Conservation (phyloP, 129 eudicot genomes). For the Arctium minus region DNA sequence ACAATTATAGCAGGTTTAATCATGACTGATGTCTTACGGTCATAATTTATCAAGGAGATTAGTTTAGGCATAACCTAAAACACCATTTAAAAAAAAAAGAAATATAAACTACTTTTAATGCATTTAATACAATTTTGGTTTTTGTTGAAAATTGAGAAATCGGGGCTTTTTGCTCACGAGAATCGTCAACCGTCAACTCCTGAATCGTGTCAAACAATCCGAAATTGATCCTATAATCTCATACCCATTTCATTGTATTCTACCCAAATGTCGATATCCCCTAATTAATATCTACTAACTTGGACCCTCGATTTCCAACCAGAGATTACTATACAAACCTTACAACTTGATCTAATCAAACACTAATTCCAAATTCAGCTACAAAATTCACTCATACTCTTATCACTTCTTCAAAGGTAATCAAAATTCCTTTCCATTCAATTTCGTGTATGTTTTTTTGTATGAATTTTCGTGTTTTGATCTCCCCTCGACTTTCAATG, state of each 20-base stretch:
- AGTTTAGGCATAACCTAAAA: no score
- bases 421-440: neutral
- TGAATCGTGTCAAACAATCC: constrained; percentile 4
- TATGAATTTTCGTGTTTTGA: neutral
- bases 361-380: neutral
- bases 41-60: no score
- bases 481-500: neutral
- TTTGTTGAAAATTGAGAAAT: neutral
- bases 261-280: constrained; percentile 13
- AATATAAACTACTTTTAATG: no score
- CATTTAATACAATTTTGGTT: neutral
- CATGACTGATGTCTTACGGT: no score
- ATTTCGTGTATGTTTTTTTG: neutral
- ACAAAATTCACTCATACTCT: constrained; percentile 7
- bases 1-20: no score
- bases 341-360: neutral
- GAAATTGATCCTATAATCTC: neutral
- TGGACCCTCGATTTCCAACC: neutral
- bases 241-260: neutral
- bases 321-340: neutral
- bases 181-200: constrained; percentile 2
- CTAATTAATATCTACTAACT: neutral
- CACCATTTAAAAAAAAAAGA: no score
- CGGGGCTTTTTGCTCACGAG: neutral
- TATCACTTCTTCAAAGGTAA: constrained; percentile 30